Conservation (phyloP, 441 rosid species). For the Pelargonium cotyledonis region DNA sequence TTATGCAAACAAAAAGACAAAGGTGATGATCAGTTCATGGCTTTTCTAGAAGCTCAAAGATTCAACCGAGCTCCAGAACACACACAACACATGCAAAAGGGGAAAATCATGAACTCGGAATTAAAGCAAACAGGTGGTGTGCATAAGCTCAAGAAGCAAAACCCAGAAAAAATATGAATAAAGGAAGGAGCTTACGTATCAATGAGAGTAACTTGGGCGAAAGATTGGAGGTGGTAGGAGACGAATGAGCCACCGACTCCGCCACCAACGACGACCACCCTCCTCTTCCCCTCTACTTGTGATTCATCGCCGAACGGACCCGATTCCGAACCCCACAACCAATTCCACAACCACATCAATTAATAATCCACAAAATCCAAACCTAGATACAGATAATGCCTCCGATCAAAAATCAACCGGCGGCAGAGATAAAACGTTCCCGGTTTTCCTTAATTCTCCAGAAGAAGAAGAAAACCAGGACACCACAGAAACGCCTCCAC, state of each 20-base stretch:
- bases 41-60: too few species aligned
- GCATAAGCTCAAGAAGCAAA: too few species aligned
- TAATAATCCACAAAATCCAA: background rate
- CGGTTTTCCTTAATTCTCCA: background rate
- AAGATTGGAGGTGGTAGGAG: conserved; percentile 51
- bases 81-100: too few species aligned
- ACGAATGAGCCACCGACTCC: conserved; percentile 63
- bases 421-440: background rate
- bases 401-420: background rate
- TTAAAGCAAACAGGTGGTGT: too few species aligned
- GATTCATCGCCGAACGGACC: background rate
- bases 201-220: conserved; percentile 62
- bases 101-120: too few species aligned
- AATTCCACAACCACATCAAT: conserved; percentile 3
- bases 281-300: conserved; percentile 24
- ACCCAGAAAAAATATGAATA: background rate
- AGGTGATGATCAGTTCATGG: too few species aligned
- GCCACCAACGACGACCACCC: conserved; percentile 64
- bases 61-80: too few species aligned
- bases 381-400: background rate
- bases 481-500: too few species aligned
- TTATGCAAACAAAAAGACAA: too few species aligned
- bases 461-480: too few species aligned
- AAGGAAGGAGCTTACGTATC: conserved; percentile 46
- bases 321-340: background rate